Evolutionary conservation across 2,329 filamentous ascomycete genomes (phyloP).

Genomic region (Apiospora phragmitis): DNA sequence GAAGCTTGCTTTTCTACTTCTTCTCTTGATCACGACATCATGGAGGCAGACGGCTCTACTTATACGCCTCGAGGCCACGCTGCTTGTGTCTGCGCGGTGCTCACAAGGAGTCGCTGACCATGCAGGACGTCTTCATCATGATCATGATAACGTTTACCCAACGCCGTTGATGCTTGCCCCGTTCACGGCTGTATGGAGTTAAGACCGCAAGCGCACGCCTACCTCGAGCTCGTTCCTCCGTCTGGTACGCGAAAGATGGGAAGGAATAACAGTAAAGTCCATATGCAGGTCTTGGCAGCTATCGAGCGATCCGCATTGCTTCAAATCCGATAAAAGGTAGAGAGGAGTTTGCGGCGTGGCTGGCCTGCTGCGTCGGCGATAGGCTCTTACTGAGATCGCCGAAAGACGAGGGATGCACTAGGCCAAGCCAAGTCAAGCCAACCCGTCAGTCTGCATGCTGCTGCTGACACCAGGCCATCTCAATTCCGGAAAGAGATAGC

Average conservation of each 20-base stretch:
- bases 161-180: neutral
- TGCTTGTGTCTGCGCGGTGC: neutral
- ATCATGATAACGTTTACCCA: neutral
- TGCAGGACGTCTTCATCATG: neutral
- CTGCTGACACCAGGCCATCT: neutral
- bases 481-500: neutral
- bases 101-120: neutral
- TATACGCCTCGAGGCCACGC: neutral
- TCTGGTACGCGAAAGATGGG: neutral
- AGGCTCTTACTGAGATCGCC: neutral
- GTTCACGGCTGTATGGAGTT: neutral
- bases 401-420: neutral
- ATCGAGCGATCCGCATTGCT: neutral
- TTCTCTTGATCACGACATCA: neutral
- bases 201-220: neutral
- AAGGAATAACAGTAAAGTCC: too few species aligned
- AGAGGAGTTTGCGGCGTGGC: neutral
- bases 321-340: neutral
- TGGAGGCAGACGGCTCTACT: neutral
- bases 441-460: neutral
- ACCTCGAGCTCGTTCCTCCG: neutral
- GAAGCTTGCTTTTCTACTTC: neutral
- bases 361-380: neutral
- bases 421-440: neutral
- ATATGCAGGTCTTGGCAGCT: neutral